Conservation (phyloP, 305 asterid genomes). For the Solanum hybrid region DNA sequence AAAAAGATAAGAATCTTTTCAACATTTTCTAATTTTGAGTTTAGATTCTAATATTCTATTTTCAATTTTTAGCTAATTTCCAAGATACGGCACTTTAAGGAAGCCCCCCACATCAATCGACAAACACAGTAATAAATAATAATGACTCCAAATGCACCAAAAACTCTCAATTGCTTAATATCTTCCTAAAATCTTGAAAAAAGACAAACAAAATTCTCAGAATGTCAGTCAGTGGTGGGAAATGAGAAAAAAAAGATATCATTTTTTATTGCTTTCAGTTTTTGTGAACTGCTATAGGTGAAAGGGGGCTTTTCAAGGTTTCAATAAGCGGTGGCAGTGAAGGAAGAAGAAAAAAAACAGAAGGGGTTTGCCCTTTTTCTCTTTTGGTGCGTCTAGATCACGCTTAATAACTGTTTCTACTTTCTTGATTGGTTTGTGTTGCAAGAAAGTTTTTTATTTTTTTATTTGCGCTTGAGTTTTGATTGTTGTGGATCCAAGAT, state of each 20-base stretch:
- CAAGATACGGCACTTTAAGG: not conserved
- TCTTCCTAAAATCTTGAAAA: not conserved
- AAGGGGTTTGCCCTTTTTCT: not conserved
- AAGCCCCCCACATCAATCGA: not conserved
- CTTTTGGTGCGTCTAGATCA: not conserved
- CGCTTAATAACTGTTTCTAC: not conserved
- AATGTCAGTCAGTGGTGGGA: not conserved
- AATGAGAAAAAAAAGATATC: not conserved
- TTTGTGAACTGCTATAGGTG: not conserved
- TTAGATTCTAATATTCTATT: not conserved
- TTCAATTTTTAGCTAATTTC: not conserved
- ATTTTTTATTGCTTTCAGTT: not conserved
- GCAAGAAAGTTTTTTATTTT: not conserved
- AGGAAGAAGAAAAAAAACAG: not conserved
- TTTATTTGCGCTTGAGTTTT: not conserved
- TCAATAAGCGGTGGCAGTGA: not conserved
- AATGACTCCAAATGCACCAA: not conserved
- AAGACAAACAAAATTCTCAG: not conserved
- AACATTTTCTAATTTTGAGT: not conserved
- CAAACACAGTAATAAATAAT: not conserved
- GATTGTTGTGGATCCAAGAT: not conserved
- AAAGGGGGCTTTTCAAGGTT: not conserved
- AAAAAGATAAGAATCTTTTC: no score
- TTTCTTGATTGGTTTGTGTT: not conserved
- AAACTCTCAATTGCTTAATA: not conserved